Evolutionary conservation across 2,329 filamentous ascomycete genomes (phyloP).

Genomic region (Stromatinia cepivora): DNA sequence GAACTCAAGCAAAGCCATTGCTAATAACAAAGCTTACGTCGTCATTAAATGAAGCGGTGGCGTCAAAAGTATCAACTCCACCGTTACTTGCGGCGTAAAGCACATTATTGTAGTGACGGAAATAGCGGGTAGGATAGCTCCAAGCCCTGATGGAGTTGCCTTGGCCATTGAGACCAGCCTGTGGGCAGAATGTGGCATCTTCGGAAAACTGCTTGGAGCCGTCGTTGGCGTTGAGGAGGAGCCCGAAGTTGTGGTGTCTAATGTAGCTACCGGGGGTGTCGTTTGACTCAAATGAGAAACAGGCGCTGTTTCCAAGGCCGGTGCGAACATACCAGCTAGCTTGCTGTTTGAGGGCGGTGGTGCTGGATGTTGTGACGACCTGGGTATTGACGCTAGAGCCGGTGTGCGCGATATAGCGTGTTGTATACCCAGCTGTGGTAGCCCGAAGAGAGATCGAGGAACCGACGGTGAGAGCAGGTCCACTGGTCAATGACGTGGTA

Average conservation of each 20-base stretch:
- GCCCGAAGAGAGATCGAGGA: slow-evolving; percentile 54
- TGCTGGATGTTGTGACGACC: slow-evolving; percentile 53
- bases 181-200: slow-evolving; percentile 63
- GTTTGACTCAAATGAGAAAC: slow-evolving; percentile 60
- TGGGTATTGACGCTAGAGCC: slow-evolving; percentile 54
- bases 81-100: slow-evolving; percentile 55
- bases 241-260: slow-evolving; percentile 55
- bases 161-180: slow-evolving; percentile 51
- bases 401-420: slow-evolving; percentile 56
- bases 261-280: slow-evolving; percentile 60
- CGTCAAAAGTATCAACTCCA: slow-evolving; percentile 56
- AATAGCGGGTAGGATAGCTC: slow-evolving; percentile 59
- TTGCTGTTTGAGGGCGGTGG: slow-evolving; percentile 50
- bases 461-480: slow-evolving; percentile 50
- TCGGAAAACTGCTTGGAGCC: slow-evolving; percentile 57
- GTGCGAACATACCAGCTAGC: slow-evolving; percentile 55
- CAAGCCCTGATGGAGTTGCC: slow-evolving; percentile 57
- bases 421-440: slow-evolving; percentile 56
- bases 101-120: slow-evolving; percentile 54
- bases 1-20: slow-evolving; percentile 46
- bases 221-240: slow-evolving; percentile 53
- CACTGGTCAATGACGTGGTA: slow-evolving; percentile 49
- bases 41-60: slow-evolving; percentile 49
- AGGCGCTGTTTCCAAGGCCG: slow-evolving; percentile 57
- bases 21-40: slow-evolving; percentile 55